phyloP scores from a whole-genome alignment of 2,329 filamentous ascomycete species.

The Sclerotinia spermophila region DNA sequence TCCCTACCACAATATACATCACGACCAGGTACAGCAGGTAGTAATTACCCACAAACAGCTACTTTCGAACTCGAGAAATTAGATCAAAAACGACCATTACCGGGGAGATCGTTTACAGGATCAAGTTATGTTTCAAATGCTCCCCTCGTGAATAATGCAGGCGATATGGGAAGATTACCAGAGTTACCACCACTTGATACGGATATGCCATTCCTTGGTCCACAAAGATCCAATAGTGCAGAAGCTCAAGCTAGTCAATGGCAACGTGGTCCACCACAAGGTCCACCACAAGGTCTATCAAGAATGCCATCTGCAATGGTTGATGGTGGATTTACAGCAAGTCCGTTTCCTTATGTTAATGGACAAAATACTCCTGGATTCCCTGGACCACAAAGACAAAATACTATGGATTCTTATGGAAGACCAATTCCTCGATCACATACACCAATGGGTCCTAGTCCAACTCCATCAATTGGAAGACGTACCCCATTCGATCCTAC shows the following conservation, averaged over 20 bases:
- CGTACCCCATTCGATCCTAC: conserved; percentile 31
- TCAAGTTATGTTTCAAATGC: conserved; percentile 62
- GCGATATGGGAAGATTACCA: conserved; percentile 51
- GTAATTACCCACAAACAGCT: conserved; percentile 39
- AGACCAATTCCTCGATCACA: conserved; percentile 33
- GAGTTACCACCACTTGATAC: conserved; percentile 32
- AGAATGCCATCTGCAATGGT: conserved; percentile 34
- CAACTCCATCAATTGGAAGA: conserved; percentile 30
- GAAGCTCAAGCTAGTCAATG: conserved; percentile 30
- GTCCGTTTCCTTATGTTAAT: conserved; percentile 33
- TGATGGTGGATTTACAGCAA: conserved; percentile 33
- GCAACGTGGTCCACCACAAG: conserved; percentile 25
- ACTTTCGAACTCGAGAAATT: conserved; percentile 50
- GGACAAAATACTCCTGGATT: conserved; percentile 18
- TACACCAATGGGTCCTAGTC: conserved; percentile 28
- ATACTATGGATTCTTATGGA: conserved; percentile 28
- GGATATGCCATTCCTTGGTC: conserved; percentile 24
- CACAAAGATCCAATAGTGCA: conserved; percentile 33
- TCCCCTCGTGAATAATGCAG: conserved; percentile 57
- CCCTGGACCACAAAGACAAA: conserved; percentile 15
- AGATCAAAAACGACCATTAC: conserved; percentile 49
- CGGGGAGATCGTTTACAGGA: conserved; percentile 49
- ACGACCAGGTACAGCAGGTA: conserved; percentile 51
- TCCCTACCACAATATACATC: conserved; percentile 63
- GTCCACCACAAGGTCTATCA: conserved; percentile 21